Evolutionary conservation across 768 basidiomycete genomes (phyloP).

Genomic region (Obba rivulosa): DNA sequence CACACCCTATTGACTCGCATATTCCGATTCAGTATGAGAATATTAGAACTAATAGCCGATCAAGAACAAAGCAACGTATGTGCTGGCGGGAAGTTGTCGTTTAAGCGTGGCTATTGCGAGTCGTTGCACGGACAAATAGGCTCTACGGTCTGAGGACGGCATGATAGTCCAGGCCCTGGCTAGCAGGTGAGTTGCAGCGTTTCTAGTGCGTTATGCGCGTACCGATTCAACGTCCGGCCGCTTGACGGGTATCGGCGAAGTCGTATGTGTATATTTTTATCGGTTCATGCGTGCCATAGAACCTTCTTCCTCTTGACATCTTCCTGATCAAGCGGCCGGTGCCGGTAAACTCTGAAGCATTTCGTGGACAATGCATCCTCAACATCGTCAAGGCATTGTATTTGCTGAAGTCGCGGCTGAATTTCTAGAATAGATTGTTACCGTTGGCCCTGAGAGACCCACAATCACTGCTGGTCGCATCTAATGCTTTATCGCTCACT

Average conservation of each 20-base stretch:
- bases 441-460: slow-evolving; percentile 79
- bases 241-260: slow-evolving; percentile 86
- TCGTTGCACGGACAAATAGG: too few species aligned
- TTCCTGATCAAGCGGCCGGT: slow-evolving; percentile 98
- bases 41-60: too few species aligned
- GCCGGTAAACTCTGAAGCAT: slow-evolving; percentile 97
- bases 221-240: slow-evolving; percentile 21
- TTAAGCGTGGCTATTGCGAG: too few species aligned
- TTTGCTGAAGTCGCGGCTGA: not conserved
- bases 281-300: slow-evolving; percentile 29
- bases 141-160: too few species aligned
- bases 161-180: slow-evolving; percentile 94
- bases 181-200: slow-evolving; percentile 59
- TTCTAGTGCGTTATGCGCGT: not conserved
- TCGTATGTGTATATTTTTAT: slow-evolving; percentile 45
- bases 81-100: too few species aligned
- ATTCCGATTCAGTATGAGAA: too few species aligned
- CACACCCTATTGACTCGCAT: too few species aligned
- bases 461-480: too few species aligned
- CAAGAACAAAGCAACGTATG: too few species aligned
- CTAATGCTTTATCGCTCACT: too few species aligned
- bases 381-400: slow-evolving; percentile 59
- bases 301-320: slow-evolving; percentile 92
- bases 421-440: slow-evolving; percentile 61
- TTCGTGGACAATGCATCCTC: slow-evolving; percentile 88